Conservation (phyloP, 2,329 filamentous ascomycete species). For the Fusarium vanettenii region DNA sequence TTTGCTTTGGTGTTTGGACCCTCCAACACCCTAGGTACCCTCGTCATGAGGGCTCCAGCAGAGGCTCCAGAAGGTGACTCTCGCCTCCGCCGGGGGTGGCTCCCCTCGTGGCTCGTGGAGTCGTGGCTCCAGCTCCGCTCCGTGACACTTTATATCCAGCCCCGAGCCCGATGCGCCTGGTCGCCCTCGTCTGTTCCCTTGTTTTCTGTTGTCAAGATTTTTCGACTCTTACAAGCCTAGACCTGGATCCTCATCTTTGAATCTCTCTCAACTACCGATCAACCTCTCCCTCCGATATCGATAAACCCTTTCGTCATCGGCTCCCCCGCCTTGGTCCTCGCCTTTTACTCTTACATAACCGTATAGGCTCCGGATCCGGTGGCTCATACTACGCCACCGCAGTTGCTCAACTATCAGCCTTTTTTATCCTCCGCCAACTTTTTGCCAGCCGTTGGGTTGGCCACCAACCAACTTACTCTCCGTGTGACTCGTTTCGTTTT, state of each 20-base stretch:
- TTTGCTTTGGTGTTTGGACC: slow-evolving; percentile 36
- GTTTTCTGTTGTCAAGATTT: slow-evolving; percentile 23
- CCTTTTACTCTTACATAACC: slow-evolving; percentile 16
- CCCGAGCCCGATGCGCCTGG: slow-evolving; percentile 30
- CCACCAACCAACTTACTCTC: neutral
- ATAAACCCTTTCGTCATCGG: slow-evolving; percentile 33
- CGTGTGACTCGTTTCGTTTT: slow-evolving; percentile 7
- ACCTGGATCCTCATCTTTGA: slow-evolving; percentile 20
- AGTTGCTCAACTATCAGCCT: slow-evolving; percentile 18
- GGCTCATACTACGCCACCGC: slow-evolving; percentile 35
- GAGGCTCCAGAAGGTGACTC: slow-evolving; percentile 5
- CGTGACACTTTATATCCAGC: slow-evolving; percentile 33
- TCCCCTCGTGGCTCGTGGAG: slow-evolving; percentile 30
- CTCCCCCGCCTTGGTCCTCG: slow-evolving; percentile 17
- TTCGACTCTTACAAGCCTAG: slow-evolving; percentile 9
- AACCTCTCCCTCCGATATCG: slow-evolving; percentile 12
- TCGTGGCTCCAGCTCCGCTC: slow-evolving; percentile 13
- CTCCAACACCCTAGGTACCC: slow-evolving; percentile 25
- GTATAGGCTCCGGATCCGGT: slow-evolving; percentile 34
- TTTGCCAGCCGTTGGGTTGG: slow-evolving; percentile 39
- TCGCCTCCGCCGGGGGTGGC: slow-evolving; percentile 18
- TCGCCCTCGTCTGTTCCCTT: slow-evolving; percentile 23
- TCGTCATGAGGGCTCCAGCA: slow-evolving; percentile 29
- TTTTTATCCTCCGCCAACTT: slow-evolving; percentile 11
- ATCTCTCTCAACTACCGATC: slow-evolving; percentile 2